Conservation (phyloP, 306 rosid genomes). For the Cercis canadensis region DNA sequence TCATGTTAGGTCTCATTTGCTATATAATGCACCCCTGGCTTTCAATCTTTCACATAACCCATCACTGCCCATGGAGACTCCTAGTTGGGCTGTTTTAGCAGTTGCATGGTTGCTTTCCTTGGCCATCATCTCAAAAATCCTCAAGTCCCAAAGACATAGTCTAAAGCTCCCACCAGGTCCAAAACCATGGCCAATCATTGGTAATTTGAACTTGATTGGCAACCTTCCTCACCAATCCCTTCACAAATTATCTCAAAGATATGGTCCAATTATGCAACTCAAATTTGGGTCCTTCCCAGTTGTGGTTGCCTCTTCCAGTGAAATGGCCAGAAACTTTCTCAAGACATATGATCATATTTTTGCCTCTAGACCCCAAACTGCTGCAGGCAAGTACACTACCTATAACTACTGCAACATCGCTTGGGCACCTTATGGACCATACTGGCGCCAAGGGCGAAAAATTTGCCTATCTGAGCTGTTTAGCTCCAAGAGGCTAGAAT, state of each 20-base stretch:
- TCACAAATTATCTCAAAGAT: constrained; percentile 45
- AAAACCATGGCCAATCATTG: constrained; percentile 55
- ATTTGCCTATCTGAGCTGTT: constrained; percentile 45
- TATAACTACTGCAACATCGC: constrained; percentile 40
- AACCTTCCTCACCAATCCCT: constrained; percentile 49
- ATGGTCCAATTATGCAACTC: constrained; percentile 49
- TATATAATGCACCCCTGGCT: no score
- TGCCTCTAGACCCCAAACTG: constrained; percentile 50
- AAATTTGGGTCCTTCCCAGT: constrained; percentile 47
- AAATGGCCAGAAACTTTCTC: constrained; percentile 41
- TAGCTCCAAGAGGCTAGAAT: constrained; percentile 35
- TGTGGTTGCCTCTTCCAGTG: constrained; percentile 48
- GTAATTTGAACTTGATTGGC: constrained; percentile 48
- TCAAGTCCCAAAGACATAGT: neutral
- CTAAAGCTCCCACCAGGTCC: constrained; percentile 45
- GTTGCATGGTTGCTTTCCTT: neutral
- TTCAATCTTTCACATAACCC: neutral
- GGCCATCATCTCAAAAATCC: constrained; percentile 11
- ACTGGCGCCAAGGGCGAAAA: constrained; percentile 51
- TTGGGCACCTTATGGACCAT: constrained; percentile 47
- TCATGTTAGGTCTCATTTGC: no score
- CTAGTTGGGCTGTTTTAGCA: constrained; percentile 12
- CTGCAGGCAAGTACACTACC: constrained; percentile 44
- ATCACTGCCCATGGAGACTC: neutral
- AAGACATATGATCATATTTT: constrained; percentile 42